phyloP scores from a whole-genome alignment of 169 alveolate species.

The Babesia ovis region DNA sequence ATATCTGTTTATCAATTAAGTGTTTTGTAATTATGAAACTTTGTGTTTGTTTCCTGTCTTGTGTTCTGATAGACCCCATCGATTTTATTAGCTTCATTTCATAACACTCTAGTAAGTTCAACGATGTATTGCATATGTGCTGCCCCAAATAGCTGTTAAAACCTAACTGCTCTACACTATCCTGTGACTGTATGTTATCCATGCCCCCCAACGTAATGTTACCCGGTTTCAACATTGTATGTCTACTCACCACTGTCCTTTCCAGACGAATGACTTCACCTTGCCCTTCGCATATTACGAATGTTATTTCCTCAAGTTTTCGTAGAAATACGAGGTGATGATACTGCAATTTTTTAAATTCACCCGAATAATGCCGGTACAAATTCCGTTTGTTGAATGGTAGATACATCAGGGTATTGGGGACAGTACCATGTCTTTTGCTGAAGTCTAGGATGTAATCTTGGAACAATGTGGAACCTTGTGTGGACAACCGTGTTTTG shows the following conservation, averaged over 20 bases:
- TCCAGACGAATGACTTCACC: background rate
- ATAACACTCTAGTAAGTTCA: too few relatives aligned
- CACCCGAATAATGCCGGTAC: background rate
- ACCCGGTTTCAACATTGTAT: background rate
- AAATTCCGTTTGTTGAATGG: background rate
- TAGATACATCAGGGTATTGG: slow-evolving; percentile 8
- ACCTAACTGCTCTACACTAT: background rate
- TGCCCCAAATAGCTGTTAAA: background rate
- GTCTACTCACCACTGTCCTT: background rate
- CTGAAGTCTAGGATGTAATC: background rate
- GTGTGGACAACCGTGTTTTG: background rate
- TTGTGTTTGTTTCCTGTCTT: background rate
- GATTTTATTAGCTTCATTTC: background rate
- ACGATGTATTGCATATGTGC: too few relatives aligned
- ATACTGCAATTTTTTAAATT: background rate
- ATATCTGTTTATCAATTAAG: background rate
- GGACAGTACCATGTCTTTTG: background rate
- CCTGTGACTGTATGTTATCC: background rate
- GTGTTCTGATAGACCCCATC: background rate
- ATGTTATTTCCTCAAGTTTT: slow-evolving; percentile 1
- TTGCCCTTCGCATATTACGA: background rate
- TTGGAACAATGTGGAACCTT: background rate
- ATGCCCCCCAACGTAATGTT: too few relatives aligned
- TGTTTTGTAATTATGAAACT: background rate
- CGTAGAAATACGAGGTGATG: slow-evolving; percentile 3